phyloP scores from a whole-genome alignment of 495 filamentous ascomycete genomes.

The Halenospora varia region DNA sequence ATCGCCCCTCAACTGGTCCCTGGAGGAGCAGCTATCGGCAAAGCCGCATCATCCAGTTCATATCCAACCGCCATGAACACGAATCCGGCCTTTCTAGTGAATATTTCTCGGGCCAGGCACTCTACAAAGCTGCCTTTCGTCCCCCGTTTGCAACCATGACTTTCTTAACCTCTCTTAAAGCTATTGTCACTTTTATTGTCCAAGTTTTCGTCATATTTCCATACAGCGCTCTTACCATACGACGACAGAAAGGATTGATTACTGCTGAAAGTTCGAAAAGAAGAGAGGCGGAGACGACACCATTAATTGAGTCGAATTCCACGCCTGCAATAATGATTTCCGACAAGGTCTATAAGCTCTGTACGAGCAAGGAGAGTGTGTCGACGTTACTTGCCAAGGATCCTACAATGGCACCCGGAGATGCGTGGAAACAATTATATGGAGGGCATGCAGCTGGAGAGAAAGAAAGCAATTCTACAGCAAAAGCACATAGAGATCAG shows the following conservation, averaged over 20 bases:
- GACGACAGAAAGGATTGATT: neutral
- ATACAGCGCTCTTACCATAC: neutral
- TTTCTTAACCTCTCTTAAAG: neutral
- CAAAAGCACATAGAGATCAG: constrained; percentile 20
- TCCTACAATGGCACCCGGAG: constrained; percentile 44
- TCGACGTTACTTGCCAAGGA: constrained; percentile 51
- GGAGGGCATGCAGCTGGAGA: constrained; percentile 25
- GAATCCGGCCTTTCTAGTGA: neutral
- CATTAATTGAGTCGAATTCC: neutral
- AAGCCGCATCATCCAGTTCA: constrained; percentile 2
- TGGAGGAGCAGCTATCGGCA: neutral
- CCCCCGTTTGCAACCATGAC: neutral
- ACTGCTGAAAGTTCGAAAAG: neutral
- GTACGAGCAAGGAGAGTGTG: constrained; percentile 47
- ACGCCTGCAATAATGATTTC: constrained; percentile 30
- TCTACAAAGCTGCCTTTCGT: neutral
- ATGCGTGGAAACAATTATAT: constrained; percentile 54
- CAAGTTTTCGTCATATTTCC: constrained; percentile 4
- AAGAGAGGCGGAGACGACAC: neutral
- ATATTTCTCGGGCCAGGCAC: neutral
- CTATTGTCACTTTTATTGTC: neutral
- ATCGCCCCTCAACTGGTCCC: neutral
- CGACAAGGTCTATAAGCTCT: constrained; percentile 46
- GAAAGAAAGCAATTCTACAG: constrained; percentile 20
- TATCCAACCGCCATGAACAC: neutral